Percentiles rank a stretch among this genome's conserved stretches.
These are phyloP conservation scores for Plectosphaerella cucumerina DNA, from an alignment of 2,329 filamentous ascomycete species.

Conservation along the genomic window DNA sequence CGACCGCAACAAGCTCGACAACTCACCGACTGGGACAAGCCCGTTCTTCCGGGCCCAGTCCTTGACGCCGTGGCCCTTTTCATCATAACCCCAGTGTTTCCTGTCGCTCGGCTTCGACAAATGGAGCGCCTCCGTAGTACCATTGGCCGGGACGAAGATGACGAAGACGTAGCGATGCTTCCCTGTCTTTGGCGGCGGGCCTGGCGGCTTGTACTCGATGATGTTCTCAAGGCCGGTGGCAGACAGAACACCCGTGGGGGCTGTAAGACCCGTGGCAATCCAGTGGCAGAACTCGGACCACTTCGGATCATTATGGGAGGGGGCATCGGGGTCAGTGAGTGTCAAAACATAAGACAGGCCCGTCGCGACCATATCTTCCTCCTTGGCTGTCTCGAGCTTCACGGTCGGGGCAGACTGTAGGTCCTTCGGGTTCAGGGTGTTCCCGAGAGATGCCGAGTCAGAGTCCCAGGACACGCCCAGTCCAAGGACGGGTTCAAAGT, in stretches of 20 bases:
- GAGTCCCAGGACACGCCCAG: conserved; percentile 9
- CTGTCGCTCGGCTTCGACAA: conserved; percentile 29
- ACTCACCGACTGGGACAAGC: conserved; percentile 35
- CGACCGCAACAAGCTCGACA: not conserved
- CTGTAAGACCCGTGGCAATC: conserved; percentile 30
- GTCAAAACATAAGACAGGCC: conserved; percentile 23
- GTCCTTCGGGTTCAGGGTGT: conserved; percentile 7
- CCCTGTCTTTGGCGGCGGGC: conserved; percentile 34
- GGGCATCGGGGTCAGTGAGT: conserved; percentile 39
- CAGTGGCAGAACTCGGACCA: conserved; percentile 44
- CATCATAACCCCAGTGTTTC: conserved; percentile 34
- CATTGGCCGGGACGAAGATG: conserved; percentile 32
- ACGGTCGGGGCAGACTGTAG: conserved; percentile 9
- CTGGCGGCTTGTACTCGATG: conserved; percentile 35
- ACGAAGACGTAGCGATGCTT: conserved; percentile 40
- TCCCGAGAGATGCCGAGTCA: conserved; percentile 10
- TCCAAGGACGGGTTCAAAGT: conserved; percentile 12
- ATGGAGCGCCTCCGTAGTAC: conserved; percentile 28
- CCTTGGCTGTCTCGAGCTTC: conserved; percentile 3
- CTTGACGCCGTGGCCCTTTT: conserved; percentile 29
- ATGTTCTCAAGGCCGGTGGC: conserved; percentile 25
- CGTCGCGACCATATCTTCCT: not conserved
- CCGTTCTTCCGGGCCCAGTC: conserved; percentile 36
- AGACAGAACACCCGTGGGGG: conserved; percentile 13
- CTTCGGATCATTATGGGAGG: conserved; percentile 34